Evolutionary conservation across 1,284 basidiomycete species (phyloP).

Genomic region (Hymenochaete sp.): DNA sequence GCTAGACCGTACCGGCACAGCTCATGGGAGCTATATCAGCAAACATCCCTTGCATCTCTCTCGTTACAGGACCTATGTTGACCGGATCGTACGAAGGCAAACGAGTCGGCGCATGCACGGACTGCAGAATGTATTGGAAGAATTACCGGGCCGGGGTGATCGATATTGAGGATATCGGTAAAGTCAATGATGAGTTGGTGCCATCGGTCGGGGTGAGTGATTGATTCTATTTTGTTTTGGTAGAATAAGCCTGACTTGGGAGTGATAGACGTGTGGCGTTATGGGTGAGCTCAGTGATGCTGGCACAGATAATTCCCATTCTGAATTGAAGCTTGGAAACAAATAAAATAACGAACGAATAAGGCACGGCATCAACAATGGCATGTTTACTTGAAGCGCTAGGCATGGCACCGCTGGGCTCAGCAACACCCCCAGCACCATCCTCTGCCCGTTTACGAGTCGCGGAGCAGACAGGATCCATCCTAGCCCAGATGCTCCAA

Average conservation of each 20-base stretch:
- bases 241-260: background rate
- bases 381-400: slow-evolving; percentile 28
- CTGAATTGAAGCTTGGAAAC: background rate
- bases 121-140: slow-evolving; percentile 29
- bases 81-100: slow-evolving; percentile 26
- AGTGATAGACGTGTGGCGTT: slow-evolving; percentile 27
- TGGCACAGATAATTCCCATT: no score
- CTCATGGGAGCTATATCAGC: slow-evolving; percentile 30
- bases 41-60: slow-evolving; percentile 27
- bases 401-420: slow-evolving; percentile 27
- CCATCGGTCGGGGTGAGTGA: slow-evolving; percentile 26
- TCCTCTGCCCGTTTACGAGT: slow-evolving; percentile 26
- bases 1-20: slow-evolving; percentile 28
- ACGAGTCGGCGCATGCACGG: slow-evolving; percentile 29
- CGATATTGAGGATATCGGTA: slow-evolving; percentile 27
- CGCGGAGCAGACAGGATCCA: slow-evolving; percentile 25
- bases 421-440: slow-evolving; percentile 27
- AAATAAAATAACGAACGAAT: background rate
- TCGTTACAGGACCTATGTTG: slow-evolving; percentile 29
- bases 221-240: background rate
- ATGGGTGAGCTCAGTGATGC: slow-evolving; percentile 22
- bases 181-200: slow-evolving; percentile 28
- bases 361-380: slow-evolving; percentile 29
- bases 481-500: slow-evolving; percentile 20
- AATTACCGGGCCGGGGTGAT: slow-evolving; percentile 27